A percentile compares a stretch with the other conserved stretches of the same genome.
Evolutionary conservation across 495 filamentous ascomycete species (phyloP).

Genomic region (Parachaetomium inaequale): DNA sequence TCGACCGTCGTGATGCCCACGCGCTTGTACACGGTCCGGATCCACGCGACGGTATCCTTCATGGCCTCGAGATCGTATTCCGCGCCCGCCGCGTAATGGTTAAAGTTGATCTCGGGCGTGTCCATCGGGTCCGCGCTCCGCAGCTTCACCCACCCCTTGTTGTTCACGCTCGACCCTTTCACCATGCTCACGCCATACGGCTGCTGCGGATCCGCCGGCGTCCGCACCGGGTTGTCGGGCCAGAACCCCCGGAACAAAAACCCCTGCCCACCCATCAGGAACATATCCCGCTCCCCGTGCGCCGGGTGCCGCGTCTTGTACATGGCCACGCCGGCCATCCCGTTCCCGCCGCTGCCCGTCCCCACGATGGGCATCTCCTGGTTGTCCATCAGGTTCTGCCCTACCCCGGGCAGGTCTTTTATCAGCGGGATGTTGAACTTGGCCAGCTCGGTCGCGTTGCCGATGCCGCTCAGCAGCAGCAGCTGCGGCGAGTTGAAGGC

Average conservation of each 20-base stretch:
- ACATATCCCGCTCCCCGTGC: constrained; percentile 39
- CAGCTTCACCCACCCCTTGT: constrained; percentile 37
- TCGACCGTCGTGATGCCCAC: constrained; percentile 34
- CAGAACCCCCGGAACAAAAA: constrained; percentile 41
- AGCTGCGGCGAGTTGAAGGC: constrained; percentile 9
- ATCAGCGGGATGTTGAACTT: neutral
- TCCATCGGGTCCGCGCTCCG: constrained; percentile 30
- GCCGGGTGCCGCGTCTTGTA: constrained; percentile 35
- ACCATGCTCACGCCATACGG: constrained; percentile 40
- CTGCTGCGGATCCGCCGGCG: constrained; percentile 26
- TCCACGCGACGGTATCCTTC: constrained; percentile 38
- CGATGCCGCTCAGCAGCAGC: constrained; percentile 1
- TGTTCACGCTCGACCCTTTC: constrained; percentile 33
- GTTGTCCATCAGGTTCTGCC: constrained; percentile 9
- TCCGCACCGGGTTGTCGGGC: constrained; percentile 33
- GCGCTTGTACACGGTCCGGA: constrained; percentile 28
- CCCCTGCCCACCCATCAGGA: constrained; percentile 39
- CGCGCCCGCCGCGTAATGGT: constrained; percentile 29
- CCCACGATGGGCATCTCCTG: constrained; percentile 27
- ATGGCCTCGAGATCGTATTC: constrained; percentile 36
- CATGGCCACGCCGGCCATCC: constrained; percentile 31
- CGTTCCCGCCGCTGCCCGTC: constrained; percentile 28
- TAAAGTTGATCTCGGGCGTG: constrained; percentile 41
- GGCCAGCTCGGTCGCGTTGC: constrained; percentile 6
- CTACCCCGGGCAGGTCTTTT: constrained; percentile 4